phyloP scores from a whole-genome alignment of 2,329 filamentous ascomycete species.

The Fusarium anguioides region DNA sequence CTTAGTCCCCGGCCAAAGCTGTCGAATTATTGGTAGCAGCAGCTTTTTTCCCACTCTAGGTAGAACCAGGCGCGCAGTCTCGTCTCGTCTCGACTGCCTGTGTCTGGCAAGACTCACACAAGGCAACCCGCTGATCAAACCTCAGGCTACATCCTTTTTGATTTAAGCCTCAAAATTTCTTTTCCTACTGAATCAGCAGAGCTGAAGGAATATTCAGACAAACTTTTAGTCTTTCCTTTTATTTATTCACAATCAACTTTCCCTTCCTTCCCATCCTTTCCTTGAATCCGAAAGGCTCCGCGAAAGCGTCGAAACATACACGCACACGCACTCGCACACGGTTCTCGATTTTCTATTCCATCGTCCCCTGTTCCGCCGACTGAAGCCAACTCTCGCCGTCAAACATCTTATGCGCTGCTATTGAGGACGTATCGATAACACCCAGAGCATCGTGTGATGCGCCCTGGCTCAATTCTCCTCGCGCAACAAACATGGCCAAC shows the following conservation, averaged over 20 bases:
- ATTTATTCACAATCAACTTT: neutral
- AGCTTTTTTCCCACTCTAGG: conserved; percentile 31
- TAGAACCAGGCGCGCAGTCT: conserved; percentile 21
- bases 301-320: conserved; percentile 37
- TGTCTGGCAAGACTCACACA: conserved; percentile 15
- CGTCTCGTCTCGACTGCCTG: too few species aligned
- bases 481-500: conserved; percentile 56
- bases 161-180: conserved; percentile 19
- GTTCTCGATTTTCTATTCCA: conserved; percentile 10
- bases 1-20: conserved; percentile 16
- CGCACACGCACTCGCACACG: too few species aligned
- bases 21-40: conserved; percentile 30
- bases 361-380: conserved; percentile 8
- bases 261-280: conserved; percentile 1
- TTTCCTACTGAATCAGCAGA: conserved; percentile 10
- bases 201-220: neutral
- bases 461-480: conserved; percentile 25
- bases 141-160: conserved; percentile 8
- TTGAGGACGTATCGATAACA: conserved; percentile 16
- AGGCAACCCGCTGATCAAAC: conserved; percentile 37
- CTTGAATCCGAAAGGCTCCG: conserved; percentile 19
- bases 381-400: neutral
- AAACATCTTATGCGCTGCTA: conserved; percentile 20
- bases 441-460: conserved; percentile 41
- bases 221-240: neutral